These are phyloP conservation scores for Yamadazyma sp. DNA, from an alignment of 1,139 yeast genomes.

Conservation along the genomic window DNA sequence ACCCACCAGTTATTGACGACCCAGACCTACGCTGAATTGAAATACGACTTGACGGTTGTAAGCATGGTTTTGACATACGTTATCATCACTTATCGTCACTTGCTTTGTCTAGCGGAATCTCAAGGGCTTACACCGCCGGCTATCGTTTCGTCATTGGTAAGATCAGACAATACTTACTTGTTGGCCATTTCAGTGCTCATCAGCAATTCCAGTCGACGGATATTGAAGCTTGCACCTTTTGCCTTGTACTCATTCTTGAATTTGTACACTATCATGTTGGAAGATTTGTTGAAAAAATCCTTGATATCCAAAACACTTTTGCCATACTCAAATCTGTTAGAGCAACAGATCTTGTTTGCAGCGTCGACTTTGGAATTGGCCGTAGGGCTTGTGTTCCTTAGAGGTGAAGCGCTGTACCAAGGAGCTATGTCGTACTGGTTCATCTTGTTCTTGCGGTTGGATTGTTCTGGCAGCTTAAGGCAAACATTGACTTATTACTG, in stretches of 20 bases:
- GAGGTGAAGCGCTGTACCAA: constrained; percentile 18
- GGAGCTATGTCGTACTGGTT: constrained; percentile 35
- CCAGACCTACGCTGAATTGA: background rate
- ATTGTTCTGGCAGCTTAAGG: constrained; percentile 39
- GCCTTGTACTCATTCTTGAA: constrained; percentile 48
- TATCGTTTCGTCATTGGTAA: constrained; percentile 23
- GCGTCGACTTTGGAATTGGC: constrained; percentile 43
- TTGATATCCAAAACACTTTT: constrained; percentile 29
- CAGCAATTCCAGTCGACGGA: constrained; percentile 23
- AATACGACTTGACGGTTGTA: constrained; percentile 2
- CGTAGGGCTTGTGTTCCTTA: constrained; percentile 30
- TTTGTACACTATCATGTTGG: constrained; percentile 32
- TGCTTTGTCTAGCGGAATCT: constrained; percentile 7
- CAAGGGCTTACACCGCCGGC: background rate
- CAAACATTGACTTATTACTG: background rate
- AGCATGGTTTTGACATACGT: constrained; percentile 20
- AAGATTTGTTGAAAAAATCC: constrained; percentile 34
- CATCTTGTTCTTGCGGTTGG: constrained; percentile 41
- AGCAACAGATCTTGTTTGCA: constrained; percentile 31
- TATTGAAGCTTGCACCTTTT: constrained; percentile 43
- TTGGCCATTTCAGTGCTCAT: constrained; percentile 35
- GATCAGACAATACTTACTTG: constrained; percentile 49
- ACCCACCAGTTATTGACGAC: background rate
- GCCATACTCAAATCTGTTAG: constrained; percentile 36
- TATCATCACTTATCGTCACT: constrained; percentile 22